These are phyloP conservation scores for Mycena olivaceomarginata DNA, from an alignment of 768 basidiomycete species.

Conservation along the genomic window DNA sequence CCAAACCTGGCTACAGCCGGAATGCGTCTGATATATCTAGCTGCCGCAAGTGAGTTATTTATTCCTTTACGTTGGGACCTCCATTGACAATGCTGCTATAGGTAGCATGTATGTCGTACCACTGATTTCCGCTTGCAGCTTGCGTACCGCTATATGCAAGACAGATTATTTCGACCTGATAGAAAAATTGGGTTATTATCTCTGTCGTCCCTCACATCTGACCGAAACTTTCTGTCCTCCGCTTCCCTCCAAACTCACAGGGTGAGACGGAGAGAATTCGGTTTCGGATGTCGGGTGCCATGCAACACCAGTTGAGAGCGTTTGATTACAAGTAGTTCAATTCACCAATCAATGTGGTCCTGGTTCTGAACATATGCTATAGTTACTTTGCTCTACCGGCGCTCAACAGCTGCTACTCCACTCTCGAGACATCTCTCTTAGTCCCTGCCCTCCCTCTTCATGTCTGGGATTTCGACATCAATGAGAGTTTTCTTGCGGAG, in stretches of 20 bases:
- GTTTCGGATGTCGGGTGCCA: background rate
- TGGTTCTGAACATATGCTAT: background rate
- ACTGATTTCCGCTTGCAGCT: background rate
- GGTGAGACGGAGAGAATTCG: background rate
- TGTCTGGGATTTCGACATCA: background rate
- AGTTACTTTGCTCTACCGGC: constrained; percentile 4
- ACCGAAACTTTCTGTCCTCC: background rate
- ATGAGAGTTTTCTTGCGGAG: constrained; percentile 2
- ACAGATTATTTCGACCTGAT: background rate
- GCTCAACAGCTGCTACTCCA: background rate
- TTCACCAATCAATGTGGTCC: too few relatives aligned
- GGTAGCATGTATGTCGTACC: constrained; percentile 25
- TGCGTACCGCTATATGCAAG: background rate
- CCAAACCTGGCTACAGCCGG: background rate
- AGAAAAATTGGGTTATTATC: background rate
- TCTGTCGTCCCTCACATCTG: background rate
- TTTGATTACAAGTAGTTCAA: constrained; percentile 1
- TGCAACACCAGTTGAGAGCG: background rate
- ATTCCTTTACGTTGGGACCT: background rate
- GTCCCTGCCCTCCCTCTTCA: background rate
- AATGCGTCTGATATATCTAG: constrained; percentile 11
- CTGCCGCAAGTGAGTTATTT: constrained; percentile 2
- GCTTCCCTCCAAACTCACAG: background rate
- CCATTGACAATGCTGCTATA: background rate
- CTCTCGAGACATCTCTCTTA: background rate